A percentile compares a stretch with the other conserved stretches of the same genome.
phyloP scores from a whole-genome alignment of 441 rosid species.

The Pelargonium cotyledonis region DNA sequence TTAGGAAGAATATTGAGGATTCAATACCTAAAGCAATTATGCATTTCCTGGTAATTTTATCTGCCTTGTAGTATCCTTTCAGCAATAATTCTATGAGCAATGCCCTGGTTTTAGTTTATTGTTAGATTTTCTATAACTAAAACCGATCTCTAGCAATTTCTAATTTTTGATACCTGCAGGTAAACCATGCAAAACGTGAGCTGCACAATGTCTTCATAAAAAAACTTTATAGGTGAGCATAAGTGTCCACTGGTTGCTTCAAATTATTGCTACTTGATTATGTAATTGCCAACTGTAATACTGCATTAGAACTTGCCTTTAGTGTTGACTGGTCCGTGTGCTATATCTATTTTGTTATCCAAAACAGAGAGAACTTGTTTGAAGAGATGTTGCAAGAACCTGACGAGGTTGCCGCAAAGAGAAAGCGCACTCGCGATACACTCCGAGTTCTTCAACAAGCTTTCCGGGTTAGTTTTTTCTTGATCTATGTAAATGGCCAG shows the following conservation, averaged over 20 bases:
- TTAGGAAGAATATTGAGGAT: constrained; percentile 85
- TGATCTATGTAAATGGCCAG: background rate
- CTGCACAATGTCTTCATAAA: constrained; percentile 71
- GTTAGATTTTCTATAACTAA: background rate
- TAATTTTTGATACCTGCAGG: constrained; percentile 36
- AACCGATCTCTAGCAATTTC: background rate
- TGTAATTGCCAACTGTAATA: too few relatives aligned
- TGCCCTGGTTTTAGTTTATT: background rate
- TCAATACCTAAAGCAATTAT: constrained; percentile 85
- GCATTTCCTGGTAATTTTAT: constrained; percentile 77
- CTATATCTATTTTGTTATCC: constrained; percentile 14
- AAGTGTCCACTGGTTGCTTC: background rate
- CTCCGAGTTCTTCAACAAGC: constrained; percentile 94
- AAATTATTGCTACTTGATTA: too few relatives aligned
- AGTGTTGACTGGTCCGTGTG: constrained; percentile 8
- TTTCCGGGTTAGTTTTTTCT: constrained; percentile 56
- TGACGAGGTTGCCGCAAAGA: constrained; percentile 72
- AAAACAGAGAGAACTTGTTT: constrained; percentile 85
- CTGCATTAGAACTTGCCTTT: background rate
- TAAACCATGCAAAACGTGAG: constrained; percentile 81
- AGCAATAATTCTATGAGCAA: background rate
- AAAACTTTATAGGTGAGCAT: constrained; percentile 50
- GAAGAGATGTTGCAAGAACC: constrained; percentile 99
- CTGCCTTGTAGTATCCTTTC: background rate
- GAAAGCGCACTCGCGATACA: constrained; percentile 84